These are phyloP conservation scores for Penicillium egyptiacum DNA, from an alignment of 495 filamentous ascomycete genomes.

Conservation along the genomic window DNA sequence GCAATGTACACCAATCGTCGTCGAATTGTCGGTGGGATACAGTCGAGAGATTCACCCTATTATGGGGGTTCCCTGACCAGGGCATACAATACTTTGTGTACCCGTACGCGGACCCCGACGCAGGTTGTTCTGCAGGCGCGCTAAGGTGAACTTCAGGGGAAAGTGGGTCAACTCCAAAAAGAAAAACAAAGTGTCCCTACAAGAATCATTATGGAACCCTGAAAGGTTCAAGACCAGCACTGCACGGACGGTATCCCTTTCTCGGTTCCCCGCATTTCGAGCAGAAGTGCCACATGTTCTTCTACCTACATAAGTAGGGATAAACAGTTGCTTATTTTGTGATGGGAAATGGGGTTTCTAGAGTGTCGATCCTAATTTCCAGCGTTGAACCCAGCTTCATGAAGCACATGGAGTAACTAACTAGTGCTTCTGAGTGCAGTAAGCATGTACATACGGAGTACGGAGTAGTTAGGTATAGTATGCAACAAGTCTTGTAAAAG, in stretches of 20 bases:
- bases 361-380: slow-evolving; percentile 2
- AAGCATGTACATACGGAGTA: background rate
- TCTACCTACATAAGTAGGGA: background rate
- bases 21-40: too few species aligned
- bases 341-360: background rate
- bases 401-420: background rate
- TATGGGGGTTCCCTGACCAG: background rate
- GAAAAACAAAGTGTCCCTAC: background rate
- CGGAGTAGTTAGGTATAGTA: background rate
- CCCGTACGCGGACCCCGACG: too few species aligned
- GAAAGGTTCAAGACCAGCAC: background rate
- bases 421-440: background rate
- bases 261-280: background rate
- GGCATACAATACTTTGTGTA: background rate
- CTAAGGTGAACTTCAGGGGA: background rate
- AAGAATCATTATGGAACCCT: background rate
- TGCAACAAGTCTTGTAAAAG: background rate
- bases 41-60: too few species aligned
- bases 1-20: too few species aligned
- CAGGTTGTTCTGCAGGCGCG: background rate
- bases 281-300: background rate
- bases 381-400: background rate
- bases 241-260: background rate
- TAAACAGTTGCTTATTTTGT: background rate
- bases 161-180: background rate